Base-by-base conservation (phyloP, 192 early-diverging fungal genomes). In the Mortierella claussenii region DNA sequence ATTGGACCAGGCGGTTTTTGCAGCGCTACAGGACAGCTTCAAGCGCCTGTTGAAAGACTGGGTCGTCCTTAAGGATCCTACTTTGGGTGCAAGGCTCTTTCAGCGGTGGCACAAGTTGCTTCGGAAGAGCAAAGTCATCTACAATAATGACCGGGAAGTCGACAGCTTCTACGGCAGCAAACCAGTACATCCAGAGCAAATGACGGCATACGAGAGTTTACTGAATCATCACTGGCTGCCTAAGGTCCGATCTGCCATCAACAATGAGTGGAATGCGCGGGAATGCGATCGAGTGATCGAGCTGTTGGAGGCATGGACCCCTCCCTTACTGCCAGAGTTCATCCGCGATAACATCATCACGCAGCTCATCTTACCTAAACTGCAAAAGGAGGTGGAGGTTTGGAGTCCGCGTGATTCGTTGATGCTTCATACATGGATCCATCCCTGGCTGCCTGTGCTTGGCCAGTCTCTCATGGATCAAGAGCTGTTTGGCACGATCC, bases 351-450 rank as follows among this genome's bases (percentile, higher is more conserved):
- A 94, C 68, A 89, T 95, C 18, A 71, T 94, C 18, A 83, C 90
- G 30, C 93, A 95, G 63, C 86, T 95, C 18, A 78, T 96, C 10
- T 37, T 95, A 33, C 95, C 95, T 12, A 96, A 96, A 60, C 80
- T 96, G 3, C 56, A 62, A 7, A 74, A 79, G 31, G 85, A 83
- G 13, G 79, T 96, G 8, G 85, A 88, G 0, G 54, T 81, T 11
- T 94, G 90, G 91, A 84, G 86, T 44, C 89, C 90, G 17, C 68
- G 71, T 1, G 83, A 89, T 55, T 68, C 75, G 2, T 67, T 78
- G n/a, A 84, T 85, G 74, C 70, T 92, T 2, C 91, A 96, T 58
- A 82, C 79, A 9, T 96, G 93, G 93, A 63, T 94, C 8, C 92
- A 91, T 61, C 93, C 93, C 0, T 96, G 94, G 94, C 70, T 96